A percentile compares a stretch with the other conserved stretches of the same genome.
These are phyloP conservation scores for Pseudogymnoascus sp. DNA, from an alignment of 2,329 filamentous ascomycete species.

Conservation along the genomic window DNA sequence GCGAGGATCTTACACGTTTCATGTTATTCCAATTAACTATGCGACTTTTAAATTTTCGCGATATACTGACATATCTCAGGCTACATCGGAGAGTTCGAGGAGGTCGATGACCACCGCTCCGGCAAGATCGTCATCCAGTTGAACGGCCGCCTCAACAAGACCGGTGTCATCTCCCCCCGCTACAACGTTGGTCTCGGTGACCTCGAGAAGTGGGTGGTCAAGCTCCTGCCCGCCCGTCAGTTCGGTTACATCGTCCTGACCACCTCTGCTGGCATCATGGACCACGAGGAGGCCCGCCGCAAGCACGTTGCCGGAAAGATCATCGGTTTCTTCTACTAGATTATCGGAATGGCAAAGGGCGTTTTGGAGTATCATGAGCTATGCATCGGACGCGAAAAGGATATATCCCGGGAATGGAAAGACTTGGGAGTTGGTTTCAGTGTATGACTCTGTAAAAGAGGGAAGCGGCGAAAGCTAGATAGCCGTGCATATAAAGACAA, in stretches of 20 bases:
- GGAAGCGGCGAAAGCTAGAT: constrained; percentile 21
- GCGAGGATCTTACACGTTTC: constrained; percentile 98
- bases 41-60: constrained; percentile 89
- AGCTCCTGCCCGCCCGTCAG: constrained; percentile 98
- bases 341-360: constrained; percentile 14
- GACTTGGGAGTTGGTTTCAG: neutral
- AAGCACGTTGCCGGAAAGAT: constrained; percentile 99
- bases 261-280: constrained; percentile 99
- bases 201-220: constrained; percentile 99
- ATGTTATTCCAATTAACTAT: constrained; percentile 65
- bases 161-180: constrained; percentile 96
- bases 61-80: constrained; percentile 72
- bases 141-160: constrained; percentile 98
- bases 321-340: constrained; percentile 98
- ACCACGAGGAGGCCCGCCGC: constrained; percentile 98
- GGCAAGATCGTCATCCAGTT: constrained; percentile 99
- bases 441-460: constrained; percentile 1
- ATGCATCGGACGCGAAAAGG: constrained; percentile 12
- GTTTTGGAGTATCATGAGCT: constrained; percentile 26
- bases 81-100: constrained; percentile 99
- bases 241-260: constrained; percentile 99
- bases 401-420: constrained; percentile 16
- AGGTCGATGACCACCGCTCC: constrained; percentile 98
- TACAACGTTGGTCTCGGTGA: constrained; percentile 98
- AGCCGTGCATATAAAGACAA: constrained; percentile 28